Conservation (phyloP, 208 protist genomes). For the Lotmaria passim region DNA sequence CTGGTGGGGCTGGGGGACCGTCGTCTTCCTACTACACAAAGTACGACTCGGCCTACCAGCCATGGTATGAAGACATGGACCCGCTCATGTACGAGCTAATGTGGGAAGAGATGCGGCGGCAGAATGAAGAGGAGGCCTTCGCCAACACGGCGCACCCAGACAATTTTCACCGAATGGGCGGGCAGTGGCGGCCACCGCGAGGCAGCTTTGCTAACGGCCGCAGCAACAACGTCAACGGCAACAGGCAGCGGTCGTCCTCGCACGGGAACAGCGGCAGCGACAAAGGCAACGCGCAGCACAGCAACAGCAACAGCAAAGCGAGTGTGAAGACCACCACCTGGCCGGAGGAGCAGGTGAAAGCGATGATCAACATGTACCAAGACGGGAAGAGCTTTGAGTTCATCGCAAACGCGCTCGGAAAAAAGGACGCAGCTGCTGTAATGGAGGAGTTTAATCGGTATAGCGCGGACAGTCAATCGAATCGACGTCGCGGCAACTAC, state of each 20-base stretch:
- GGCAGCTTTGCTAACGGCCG: conserved; percentile 3
- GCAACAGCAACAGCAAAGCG: conserved; percentile 13
- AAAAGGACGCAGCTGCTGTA: conserved; percentile 53
- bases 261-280: conserved; percentile 13
- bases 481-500: conserved; percentile 20
- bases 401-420: conserved; percentile 88
- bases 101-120: conserved; percentile 90
- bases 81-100: conserved; percentile 91
- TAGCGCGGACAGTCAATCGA: conserved; percentile 62
- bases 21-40: conserved; percentile 51
- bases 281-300: conserved; percentile 16
- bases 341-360: conserved; percentile 71
- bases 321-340: conserved; percentile 59
- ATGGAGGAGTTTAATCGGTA: conserved; percentile 87
- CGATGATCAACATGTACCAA: conserved; percentile 91
- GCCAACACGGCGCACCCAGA: conserved; percentile 25
- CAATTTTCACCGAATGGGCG: conserved; percentile 20
- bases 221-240: not conserved
- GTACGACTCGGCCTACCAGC: conserved; percentile 63
- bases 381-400: conserved; percentile 93
- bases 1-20: conserved; percentile 5
- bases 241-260: conserved; percentile 8
- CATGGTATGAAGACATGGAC: conserved; percentile 86
- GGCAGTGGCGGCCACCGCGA: conserved; percentile 20
- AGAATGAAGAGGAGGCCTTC: conserved; percentile 58